These are phyloP conservation scores for Podaxis sp. DNA, from an alignment of 768 basidiomycete species.

Conservation along the genomic window DNA sequence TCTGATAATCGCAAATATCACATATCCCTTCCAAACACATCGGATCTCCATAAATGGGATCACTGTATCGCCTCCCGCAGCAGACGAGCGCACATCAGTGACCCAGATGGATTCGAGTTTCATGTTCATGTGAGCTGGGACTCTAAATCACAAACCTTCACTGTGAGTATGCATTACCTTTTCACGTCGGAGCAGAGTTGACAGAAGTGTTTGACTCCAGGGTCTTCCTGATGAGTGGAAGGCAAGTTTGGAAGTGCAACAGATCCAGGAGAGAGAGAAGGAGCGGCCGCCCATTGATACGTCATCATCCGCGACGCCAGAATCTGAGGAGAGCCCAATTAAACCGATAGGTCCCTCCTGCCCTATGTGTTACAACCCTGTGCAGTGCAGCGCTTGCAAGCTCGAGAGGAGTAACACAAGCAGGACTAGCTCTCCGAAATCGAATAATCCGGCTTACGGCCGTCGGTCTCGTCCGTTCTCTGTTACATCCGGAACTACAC, in stretches of 20 bases:
- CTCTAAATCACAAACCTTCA: conserved; percentile 9
- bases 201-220: neutral
- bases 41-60: conserved; percentile 12
- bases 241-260: conserved; percentile 6
- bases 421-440: neutral
- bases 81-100: conserved; percentile 8
- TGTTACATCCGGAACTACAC: conserved; percentile 9
- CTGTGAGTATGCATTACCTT: conserved; percentile 4
- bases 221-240: conserved; percentile 17
- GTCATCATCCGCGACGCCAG: neutral
- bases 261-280: neutral
- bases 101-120: conserved; percentile 12
- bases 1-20: conserved; percentile 14
- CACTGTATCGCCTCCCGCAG: conserved; percentile 11
- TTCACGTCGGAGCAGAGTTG: neutral
- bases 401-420: conserved; percentile 4
- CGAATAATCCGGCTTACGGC: neutral
- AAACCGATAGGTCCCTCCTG: conserved; percentile 11
- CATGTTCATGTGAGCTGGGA: conserved; percentile 16
- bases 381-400: conserved; percentile 16
- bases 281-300: neutral
- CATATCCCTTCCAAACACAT: conserved; percentile 15
- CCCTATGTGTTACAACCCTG: conserved; percentile 7
- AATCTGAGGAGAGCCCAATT: neutral
- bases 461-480: conserved; percentile 12